Evolutionary conservation across 768 basidiomycete species (phyloP).

Genomic region (Boletus rubroflammeus): DNA sequence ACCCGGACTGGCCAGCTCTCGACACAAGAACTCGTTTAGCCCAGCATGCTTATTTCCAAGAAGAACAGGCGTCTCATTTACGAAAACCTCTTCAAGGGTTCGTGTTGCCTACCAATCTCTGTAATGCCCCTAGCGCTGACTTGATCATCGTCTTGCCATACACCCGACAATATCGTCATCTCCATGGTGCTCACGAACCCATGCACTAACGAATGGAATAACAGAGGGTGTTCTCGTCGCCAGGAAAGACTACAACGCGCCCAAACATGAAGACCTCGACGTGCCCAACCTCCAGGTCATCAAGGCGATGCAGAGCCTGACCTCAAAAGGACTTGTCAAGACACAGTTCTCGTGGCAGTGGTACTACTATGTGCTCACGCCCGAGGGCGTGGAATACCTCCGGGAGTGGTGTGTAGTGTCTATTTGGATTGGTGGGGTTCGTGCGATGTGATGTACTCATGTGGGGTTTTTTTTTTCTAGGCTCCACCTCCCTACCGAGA

Average conservation of each 20-base stretch:
- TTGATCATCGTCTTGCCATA: not conserved
- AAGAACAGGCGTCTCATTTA: conserved; percentile 93
- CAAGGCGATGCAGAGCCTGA: conserved; percentile 68
- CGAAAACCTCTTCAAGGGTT: conserved; percentile 99
- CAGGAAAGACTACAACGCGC: conserved; percentile 98
- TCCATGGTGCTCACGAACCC: not conserved
- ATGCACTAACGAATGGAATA: not conserved
- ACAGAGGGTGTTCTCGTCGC: conserved; percentile 98
- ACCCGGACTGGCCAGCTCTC: conserved; percentile 25
- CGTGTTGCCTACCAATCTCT: conserved; percentile 20
- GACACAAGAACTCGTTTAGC: conserved; percentile 26
- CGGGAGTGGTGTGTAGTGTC: conserved; percentile 69
- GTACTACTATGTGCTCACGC: conserved; percentile 97
- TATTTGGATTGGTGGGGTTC: not conserved
- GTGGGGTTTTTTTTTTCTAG: conserved; percentile 33
- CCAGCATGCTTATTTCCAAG: conserved; percentile 96
- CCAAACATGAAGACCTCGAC: conserved; percentile 89
- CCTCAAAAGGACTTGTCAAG: conserved; percentile 85
- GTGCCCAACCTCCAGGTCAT: conserved; percentile 69
- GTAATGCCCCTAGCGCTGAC: not conserved
- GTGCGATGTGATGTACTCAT: not conserved
- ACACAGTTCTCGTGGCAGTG: conserved; percentile 99
- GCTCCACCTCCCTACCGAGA: conserved; percentile 92
- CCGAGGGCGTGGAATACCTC: conserved; percentile 96
- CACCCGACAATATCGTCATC: not conserved